Evolutionary conservation across 2,329 filamentous ascomycete species (phyloP).

Genomic region (Myriosclerotinia curreyana): DNA sequence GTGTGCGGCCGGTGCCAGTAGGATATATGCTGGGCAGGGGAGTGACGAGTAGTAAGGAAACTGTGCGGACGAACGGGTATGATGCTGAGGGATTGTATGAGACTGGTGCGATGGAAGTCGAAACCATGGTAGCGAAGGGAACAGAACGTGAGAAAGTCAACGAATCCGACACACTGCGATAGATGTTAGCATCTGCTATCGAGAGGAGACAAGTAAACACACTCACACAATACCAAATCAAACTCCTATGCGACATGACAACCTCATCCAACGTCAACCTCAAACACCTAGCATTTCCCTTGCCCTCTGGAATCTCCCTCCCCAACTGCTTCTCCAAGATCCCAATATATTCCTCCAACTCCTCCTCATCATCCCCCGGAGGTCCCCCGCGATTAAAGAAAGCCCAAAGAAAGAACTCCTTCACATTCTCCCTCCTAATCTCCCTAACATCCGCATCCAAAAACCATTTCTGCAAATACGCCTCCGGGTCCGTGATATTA

Average conservation of each 20-base stretch:
- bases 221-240: constrained; percentile 56
- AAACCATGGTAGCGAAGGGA: constrained; percentile 47
- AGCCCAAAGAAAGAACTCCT: constrained; percentile 60
- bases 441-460: constrained; percentile 50
- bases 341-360: constrained; percentile 54
- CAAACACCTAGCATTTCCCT: constrained; percentile 51
- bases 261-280: constrained; percentile 57
- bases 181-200: constrained; percentile 5
- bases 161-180: constrained; percentile 37
- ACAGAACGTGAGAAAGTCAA: constrained; percentile 40
- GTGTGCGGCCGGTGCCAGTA: constrained; percentile 63
- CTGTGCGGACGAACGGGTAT: constrained; percentile 55
- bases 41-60: constrained; percentile 46
- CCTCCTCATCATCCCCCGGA: constrained; percentile 47
- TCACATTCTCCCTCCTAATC: constrained; percentile 57
- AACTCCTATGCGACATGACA: constrained; percentile 53
- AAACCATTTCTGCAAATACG: constrained; percentile 58
- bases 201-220: background rate
- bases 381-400: constrained; percentile 50
- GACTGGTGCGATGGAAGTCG: constrained; percentile 46
- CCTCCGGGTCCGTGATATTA: constrained; percentile 51
- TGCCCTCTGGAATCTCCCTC: constrained; percentile 49
- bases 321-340: constrained; percentile 52
- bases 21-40: constrained; percentile 48
- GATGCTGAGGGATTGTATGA: constrained; percentile 45